phyloP scores from a whole-genome alignment of 805 yeast species.

The Phaffomyces thermotolerans region DNA sequence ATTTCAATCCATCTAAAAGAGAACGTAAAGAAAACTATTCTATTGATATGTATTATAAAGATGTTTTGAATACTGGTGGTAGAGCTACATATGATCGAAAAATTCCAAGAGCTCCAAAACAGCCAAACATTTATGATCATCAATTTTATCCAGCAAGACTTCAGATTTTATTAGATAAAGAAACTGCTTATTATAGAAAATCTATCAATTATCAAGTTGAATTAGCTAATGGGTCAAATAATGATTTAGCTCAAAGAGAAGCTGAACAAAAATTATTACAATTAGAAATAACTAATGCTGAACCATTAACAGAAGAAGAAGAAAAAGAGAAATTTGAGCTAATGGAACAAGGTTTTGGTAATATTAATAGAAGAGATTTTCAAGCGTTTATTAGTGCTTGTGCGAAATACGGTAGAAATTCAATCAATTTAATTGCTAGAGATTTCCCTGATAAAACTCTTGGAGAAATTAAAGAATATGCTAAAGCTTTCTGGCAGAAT shows the following conservation, averaged over 20 bases:
- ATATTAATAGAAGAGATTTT: conserved; percentile 87
- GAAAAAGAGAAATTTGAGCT: conserved; percentile 52
- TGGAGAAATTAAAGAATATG: conserved; percentile 75
- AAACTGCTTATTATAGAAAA: conserved; percentile 69
- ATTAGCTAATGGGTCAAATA: conserved; percentile 46
- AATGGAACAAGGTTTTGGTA: conserved; percentile 60
- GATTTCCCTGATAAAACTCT: conserved; percentile 71
- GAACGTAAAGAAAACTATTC: conserved; percentile 81
- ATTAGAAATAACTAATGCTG: conserved; percentile 65
- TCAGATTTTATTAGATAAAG: conserved; percentile 70
- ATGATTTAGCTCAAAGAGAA: conserved; percentile 30
- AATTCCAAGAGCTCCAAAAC: conserved; percentile 81
- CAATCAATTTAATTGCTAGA: conserved; percentile 58
- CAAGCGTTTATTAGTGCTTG: conserved; percentile 67
- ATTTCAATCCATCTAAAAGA: conserved; percentile 84
- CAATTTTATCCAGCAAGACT: conserved; percentile 83
- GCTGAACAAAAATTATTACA: conserved; percentile 50
- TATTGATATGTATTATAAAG: conserved; percentile 81
- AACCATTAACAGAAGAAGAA: conserved; percentile 80
- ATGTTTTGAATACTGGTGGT: conserved; percentile 68
- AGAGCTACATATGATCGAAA: conserved; percentile 38
- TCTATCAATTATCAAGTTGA: conserved; percentile 60
- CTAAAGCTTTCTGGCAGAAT: conserved; percentile 74
- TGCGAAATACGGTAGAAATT: conserved; percentile 77
- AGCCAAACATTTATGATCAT: conserved; percentile 76